Conservation (phyloP, 1,284 basidiomycete species). For the Cryptococcus jaspeensis region DNA sequence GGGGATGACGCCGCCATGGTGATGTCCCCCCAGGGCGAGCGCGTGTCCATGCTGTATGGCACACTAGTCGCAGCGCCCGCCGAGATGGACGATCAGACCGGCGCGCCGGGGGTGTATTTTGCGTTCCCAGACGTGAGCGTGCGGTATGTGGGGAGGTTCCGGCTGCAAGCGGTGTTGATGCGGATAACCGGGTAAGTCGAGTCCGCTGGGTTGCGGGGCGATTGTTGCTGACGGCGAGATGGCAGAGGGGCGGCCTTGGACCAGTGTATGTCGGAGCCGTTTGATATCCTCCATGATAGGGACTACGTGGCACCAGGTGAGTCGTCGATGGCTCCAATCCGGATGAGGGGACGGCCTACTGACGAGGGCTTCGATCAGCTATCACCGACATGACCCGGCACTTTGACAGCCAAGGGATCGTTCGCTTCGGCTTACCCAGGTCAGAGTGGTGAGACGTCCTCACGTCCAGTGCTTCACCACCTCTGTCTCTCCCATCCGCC, state of each 20-base stretch:
- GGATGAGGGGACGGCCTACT: neutral
- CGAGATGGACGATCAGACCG: conserved; percentile 71
- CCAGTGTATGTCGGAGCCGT: conserved; percentile 64
- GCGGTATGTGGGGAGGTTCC: conserved; percentile 69
- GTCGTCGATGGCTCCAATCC: conserved; percentile 34
- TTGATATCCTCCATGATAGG: conserved; percentile 69
- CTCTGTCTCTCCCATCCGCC: neutral
- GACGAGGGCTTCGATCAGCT: conserved; percentile 17
- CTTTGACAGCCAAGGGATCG: conserved; percentile 37
- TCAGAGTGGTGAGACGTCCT: conserved; percentile 25
- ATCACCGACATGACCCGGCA: conserved; percentile 41
- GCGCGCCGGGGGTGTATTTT: conserved; percentile 75
- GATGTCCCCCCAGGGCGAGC: conserved; percentile 20
- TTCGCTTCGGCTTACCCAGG: conserved; percentile 36
- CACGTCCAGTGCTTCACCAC: too few relatives aligned
- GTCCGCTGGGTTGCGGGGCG: neutral
- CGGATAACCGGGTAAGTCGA: conserved; percentile 69
- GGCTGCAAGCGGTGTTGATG: conserved; percentile 70
- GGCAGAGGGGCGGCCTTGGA: conserved; percentile 54
- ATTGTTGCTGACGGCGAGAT: neutral
- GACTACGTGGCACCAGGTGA: conserved; percentile 76
- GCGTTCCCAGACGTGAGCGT: conserved; percentile 87
- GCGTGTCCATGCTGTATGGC: conserved; percentile 65
- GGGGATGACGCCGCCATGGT: conserved; percentile 38
- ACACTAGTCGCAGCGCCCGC: conserved; percentile 77